Evolutionary conservation across 768 basidiomycete genomes (phyloP), one percentile per base, ranked within the genome.

Genomic region (Lactarius psammicola): DNA sequence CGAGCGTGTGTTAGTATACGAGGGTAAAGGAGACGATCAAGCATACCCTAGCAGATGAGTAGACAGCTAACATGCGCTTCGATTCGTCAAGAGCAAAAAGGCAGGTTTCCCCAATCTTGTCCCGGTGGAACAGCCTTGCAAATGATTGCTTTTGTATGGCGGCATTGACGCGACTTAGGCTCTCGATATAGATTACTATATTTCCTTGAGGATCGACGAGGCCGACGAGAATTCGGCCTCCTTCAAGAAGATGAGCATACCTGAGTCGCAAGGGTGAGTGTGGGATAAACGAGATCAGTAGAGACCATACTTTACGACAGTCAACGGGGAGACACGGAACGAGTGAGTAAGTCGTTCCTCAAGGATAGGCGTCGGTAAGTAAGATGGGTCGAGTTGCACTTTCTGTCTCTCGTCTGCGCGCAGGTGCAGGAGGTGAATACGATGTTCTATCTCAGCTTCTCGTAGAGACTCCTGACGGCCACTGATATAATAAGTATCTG

Each of bases 71-170:
- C 74, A 82, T 79, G 1, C 80, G 79, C 66, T 80, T 83, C 20
- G 76, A 72, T 68, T 87, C 85, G 56, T 87, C 84, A 63, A 80
- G 84, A 0, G 85, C 77, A 9, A 86, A 56, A 8, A 82, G 30
- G 58, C 79, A 77, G 4, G 81, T 75, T 3, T 76, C 73, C 0
- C 83, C 85, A 11, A 85, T 78, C 69, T 81, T 84, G 59, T 82
- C 79, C 10, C 75, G 77, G 60, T 79, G 76, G 26, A 86, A 71
- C 0, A 34, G 51, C 60, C 66, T 64, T 6, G 59, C 60, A 33
- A 8, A 23, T 4, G 60, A 49, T 8, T 18, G 34, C 11, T 23
- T 63, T 18, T 49, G 33, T 44, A 68, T 65, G 8, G 63, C 61
- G 0, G 13, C 23, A 26, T 64, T 57, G n/a, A 70, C 44, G 3